Conservation (phyloP, 2,329 filamentous ascomycete species). For the Cladosporium sp. region DNA sequence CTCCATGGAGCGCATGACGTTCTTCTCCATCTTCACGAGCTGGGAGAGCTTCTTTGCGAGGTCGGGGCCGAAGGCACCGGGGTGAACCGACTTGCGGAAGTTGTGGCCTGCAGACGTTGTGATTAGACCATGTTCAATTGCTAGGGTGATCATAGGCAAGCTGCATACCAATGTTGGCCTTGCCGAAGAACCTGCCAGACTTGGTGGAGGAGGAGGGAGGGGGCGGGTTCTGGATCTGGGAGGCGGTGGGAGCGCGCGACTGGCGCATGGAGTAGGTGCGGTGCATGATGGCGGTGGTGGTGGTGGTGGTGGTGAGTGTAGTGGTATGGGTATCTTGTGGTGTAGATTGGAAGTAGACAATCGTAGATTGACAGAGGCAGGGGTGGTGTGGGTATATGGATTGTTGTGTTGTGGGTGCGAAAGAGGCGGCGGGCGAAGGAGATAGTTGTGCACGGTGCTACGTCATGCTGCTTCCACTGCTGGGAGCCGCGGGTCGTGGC, state of each 20-base stretch:
- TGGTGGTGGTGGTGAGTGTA: constrained; percentile 10
- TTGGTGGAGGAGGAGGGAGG: constrained; percentile 91
- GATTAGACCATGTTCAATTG: not conserved
- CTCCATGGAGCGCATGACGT: constrained; percentile 98
- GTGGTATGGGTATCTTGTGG: not conserved
- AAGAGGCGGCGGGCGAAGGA: not conserved
- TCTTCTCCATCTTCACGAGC: constrained; percentile 99
- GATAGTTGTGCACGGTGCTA: not conserved
- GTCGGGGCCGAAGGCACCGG: constrained; percentile 77
- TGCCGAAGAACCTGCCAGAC: constrained; percentile 82
- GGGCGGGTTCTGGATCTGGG: constrained; percentile 84
- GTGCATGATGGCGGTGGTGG: constrained; percentile 63
- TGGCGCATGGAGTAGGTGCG: constrained; percentile 99
- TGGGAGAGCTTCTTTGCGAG: constrained; percentile 96
- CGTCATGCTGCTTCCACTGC: too few species aligned
- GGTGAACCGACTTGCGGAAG: constrained; percentile 64
- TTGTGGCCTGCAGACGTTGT: constrained; percentile 55
- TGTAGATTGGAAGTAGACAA: not conserved
- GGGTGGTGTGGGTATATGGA: not conserved
- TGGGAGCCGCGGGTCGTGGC: not conserved
- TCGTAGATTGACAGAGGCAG: too few species aligned
- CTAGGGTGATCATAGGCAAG: not conserved
- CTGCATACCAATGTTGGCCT: constrained; percentile 72
- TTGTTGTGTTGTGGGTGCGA: not conserved
- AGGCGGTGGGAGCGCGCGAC: constrained; percentile 90